Percentiles rank a stretch among this genome's conserved stretches.
Evolutionary conservation across 805 yeast genomes (phyloP).

Genomic region (Myxozyma vanderwaltii): DNA sequence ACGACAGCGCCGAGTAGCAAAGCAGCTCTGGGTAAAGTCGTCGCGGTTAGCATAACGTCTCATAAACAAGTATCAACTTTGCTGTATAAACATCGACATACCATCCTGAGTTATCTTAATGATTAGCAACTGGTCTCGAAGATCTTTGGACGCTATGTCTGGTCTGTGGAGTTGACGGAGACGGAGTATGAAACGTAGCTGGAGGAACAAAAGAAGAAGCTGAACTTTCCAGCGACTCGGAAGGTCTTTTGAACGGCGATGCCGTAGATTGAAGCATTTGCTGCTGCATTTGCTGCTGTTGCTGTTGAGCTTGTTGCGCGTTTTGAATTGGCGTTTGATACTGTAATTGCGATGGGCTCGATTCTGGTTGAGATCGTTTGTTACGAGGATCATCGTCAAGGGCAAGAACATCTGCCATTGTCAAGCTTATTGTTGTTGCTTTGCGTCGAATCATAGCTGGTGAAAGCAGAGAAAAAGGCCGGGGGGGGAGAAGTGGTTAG

Average conservation of each 20-base stretch:
- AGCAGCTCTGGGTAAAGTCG: too few relatives aligned
- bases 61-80: too few relatives aligned
- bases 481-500: too few relatives aligned
- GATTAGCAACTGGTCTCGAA: conserved; percentile 4
- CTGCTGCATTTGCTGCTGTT: conserved; percentile 8
- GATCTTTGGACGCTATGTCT: conserved; percentile 2
- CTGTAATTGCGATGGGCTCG: not conserved
- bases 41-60: too few relatives aligned
- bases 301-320: conserved; percentile 3
- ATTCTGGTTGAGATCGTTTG: not conserved
- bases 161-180: not conserved
- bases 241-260: conserved; percentile 2
- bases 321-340: not conserved
- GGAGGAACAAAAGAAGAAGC: not conserved
- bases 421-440: conserved; percentile 28
- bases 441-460: conserved; percentile 28
- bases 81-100: too few relatives aligned
- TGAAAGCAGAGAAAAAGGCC: not conserved
- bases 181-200: not conserved
- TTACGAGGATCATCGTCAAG: conserved; percentile 27
- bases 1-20: too few relatives aligned
- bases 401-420: conserved; percentile 32
- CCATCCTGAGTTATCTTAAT: not conserved
- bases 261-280: not conserved
- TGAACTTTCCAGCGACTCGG: not conserved